Base-by-base conservation (phyloP, 192 early-diverging fungal genomes). In the Dimargaris cristalligena region DNA sequence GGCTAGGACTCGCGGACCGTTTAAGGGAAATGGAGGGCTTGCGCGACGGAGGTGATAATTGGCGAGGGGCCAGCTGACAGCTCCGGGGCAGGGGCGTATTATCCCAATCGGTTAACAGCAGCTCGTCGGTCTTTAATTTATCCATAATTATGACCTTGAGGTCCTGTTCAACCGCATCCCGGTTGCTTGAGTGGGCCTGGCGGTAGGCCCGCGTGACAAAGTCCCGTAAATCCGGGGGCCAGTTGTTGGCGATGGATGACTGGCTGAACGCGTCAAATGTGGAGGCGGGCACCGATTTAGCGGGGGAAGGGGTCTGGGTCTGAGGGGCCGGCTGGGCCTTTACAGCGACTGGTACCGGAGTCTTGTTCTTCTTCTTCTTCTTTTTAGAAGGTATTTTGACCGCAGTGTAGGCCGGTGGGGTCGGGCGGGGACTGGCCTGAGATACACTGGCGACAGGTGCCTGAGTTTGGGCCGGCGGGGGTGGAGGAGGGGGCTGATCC, bases 201-300 rank as follows among this genome's bases (percentile, higher is more conserved):
- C 34, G 20, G 31, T 28, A 56, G 31, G 54, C 54, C 18, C 54
- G 54, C 1, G 54, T 56, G 31, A 56, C 54, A 23, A 34, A 56
- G 23, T 56, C 54, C 26, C 29, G 20, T 28, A 56, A 33, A 33
- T 56, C 54, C 31, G 54, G 54, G 2, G 54, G 54, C 54, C 54
- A 56, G 54, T 33, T 56, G 20, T 33, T 29, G 54, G 54, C 54
- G 2, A 56, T 33, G 16, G 54, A 29, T 3, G 54, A 34, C 20
- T 33, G 11, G 31, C 34, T 56, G 32, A 14, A 20, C 23, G 54
- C 31, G 32, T 56, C 54, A 56, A 56, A 56, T 6, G 38, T 10
- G 8, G 38, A 16, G 38, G 16, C 38, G 38, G 38, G 38, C 8
- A 16, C 38, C 38, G 6, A 16, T 41, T 41, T 6, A 41, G 8